Evolutionary conservation across 352 stramenopile genomes (phyloP).

Genomic region (Phytophthora pluvialis): DNA sequence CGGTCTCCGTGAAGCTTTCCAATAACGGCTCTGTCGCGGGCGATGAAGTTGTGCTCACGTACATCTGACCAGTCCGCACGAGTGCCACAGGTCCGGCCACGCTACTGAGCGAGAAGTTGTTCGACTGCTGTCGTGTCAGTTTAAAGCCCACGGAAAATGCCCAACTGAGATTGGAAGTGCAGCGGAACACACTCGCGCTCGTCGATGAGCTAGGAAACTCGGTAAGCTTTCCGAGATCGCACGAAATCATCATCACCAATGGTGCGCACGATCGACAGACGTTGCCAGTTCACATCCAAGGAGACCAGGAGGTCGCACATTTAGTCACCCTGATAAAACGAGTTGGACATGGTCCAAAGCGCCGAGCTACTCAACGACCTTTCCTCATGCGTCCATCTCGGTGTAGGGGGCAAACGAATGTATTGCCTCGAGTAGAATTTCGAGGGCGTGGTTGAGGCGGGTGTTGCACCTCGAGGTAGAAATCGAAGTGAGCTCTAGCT

Average conservation of each 20-base stretch:
- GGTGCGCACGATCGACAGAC: conserved; percentile 69
- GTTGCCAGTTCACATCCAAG: no score
- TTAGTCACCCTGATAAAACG: no score
- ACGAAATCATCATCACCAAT: conserved; percentile 80
- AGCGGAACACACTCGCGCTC: conserved; percentile 57
- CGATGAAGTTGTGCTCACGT: conserved; percentile 85
- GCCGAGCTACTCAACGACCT: no score
- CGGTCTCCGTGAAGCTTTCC: conserved; percentile 54
- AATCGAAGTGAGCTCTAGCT: no score
- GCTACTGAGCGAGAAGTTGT: conserved; percentile 80
- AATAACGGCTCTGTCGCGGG: conserved; percentile 64
- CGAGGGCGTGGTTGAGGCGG: no score
- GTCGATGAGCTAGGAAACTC: conserved; percentile 64
- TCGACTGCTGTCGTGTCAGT: conserved; percentile 68
- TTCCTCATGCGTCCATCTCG: no score
- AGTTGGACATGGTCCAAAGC: no score
- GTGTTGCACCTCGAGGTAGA: no score
- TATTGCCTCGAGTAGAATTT: no score
- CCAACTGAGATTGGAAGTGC: conserved; percentile 53
- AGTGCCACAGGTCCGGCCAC: conserved; percentile 62
- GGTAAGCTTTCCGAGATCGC: conserved; percentile 66
- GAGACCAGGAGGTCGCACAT: no score
- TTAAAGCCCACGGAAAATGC: conserved; percentile 43
- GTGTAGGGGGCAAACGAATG: no score
- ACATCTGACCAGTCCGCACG: conserved; percentile 69